Percentiles rank a stretch among this genome's conserved stretches.
These are phyloP conservation scores for Fusarium sororula DNA, from an alignment of 2,329 filamentous ascomycete genomes.

Conservation along the genomic window DNA sequence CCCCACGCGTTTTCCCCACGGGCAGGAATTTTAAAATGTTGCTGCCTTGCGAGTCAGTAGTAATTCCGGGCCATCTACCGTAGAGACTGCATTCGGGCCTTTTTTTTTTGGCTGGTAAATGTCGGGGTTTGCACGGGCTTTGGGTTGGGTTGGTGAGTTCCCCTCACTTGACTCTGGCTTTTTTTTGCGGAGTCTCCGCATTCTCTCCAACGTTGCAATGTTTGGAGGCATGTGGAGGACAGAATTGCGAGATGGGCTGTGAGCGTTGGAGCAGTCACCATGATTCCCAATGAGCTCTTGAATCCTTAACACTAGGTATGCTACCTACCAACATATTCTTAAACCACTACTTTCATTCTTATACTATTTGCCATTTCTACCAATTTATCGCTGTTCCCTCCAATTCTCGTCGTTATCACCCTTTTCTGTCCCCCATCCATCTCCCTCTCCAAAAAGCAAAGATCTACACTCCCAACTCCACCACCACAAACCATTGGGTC, in stretches of 20 bases:
- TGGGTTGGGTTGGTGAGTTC: not conserved
- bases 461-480: constrained; percentile 7
- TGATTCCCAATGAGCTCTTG: accelerated
- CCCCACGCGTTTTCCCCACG: constrained; percentile 21
- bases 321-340: accelerated
- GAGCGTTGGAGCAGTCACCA: accelerated
- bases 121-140: constrained; percentile 6
- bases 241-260: not conserved
- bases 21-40: constrained; percentile 6
- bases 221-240: not conserved
- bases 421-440: not conserved
- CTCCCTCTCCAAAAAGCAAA: constrained; percentile 1
- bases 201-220: constrained; percentile 24
- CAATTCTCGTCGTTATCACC: accelerated
- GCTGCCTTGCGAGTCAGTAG: not conserved
- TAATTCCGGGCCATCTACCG: not conserved
- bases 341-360: accelerated
- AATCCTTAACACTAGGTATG: accelerated
- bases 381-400: not conserved
- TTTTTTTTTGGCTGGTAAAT: not conserved
- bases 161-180: not conserved
- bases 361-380: accelerated
- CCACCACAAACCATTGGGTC: not conserved
- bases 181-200: constrained; percentile 34
- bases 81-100: constrained; percentile 12